A percentile compares a stretch with the other conserved stretches of the same genome.
phyloP scores from a whole-genome alignment of 2,329 filamentous ascomycete species.

The Penicillium hordei region DNA sequence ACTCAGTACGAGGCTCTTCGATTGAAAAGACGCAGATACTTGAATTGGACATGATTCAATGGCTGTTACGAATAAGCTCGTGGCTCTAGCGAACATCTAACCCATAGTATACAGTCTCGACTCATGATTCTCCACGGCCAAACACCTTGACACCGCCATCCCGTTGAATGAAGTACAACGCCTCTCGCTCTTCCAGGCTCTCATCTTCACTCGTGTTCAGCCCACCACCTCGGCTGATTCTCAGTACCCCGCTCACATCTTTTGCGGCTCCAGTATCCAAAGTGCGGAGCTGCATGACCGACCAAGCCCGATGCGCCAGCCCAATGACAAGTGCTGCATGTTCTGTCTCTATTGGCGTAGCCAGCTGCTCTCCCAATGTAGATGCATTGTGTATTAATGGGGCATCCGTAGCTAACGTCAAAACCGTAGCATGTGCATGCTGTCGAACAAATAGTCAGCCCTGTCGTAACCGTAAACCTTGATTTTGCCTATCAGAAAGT shows the following conservation, averaged over 20 bases:
- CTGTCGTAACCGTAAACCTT: background rate
- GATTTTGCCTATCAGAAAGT: background rate
- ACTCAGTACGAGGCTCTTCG: conserved; percentile 2
- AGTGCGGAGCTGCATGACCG: conserved; percentile 69
- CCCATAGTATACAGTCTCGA: conserved; percentile 4
- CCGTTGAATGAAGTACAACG: conserved; percentile 75
- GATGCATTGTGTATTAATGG: conserved; percentile 61
- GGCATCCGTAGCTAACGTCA: conserved; percentile 70
- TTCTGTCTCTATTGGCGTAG: conserved; percentile 66
- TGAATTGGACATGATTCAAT: background rate
- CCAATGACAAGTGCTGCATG: conserved; percentile 70
- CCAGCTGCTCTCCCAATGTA: conserved; percentile 43
- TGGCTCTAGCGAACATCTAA: background rate
- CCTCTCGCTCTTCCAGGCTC: conserved; percentile 61
- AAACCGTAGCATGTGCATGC: conserved; percentile 64
- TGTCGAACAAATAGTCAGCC: conserved; percentile 32
- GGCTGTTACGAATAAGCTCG: background rate
- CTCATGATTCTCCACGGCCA: conserved; percentile 67
- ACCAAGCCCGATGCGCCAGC: conserved; percentile 72
- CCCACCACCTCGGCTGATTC: conserved; percentile 64
- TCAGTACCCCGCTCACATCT: conserved; percentile 85
- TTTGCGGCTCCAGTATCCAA: conserved; percentile 85
- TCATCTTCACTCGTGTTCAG: conserved; percentile 32
- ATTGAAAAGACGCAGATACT: background rate
- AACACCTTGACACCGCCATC: conserved; percentile 83